Percentiles rank a stretch among this genome's conserved stretches.
Conservation (phyloP, 495 filamentous ascomycete genomes). For the Letharia lupina region DNA sequence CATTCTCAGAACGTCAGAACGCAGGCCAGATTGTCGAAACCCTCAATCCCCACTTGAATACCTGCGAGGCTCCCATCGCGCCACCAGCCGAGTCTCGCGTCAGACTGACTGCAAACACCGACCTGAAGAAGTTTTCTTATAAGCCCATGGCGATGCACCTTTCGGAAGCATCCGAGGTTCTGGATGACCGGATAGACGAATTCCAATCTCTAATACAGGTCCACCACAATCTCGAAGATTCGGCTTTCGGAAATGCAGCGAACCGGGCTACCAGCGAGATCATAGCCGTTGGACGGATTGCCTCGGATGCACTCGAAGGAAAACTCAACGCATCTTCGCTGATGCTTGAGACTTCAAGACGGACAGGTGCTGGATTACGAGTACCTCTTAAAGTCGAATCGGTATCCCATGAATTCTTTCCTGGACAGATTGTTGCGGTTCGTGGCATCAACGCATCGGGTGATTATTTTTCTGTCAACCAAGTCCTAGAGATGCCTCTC, state of each 20-base stretch:
- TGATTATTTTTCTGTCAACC: slow-evolving; percentile 68
- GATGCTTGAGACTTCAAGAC: slow-evolving; percentile 76
- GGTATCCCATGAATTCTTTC: slow-evolving; percentile 78
- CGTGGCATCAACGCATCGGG: slow-evolving; percentile 81
- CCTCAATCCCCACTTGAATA: slow-evolving; percentile 65
- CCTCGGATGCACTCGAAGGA: slow-evolving; percentile 73
- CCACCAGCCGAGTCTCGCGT: slow-evolving; percentile 69
- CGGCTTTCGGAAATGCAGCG: slow-evolving; percentile 80
- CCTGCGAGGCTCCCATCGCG: slow-evolving; percentile 60
- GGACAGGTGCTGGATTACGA: slow-evolving; percentile 72
- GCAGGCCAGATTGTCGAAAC: slow-evolving; percentile 75
- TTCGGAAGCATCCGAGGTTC: slow-evolving; percentile 80
- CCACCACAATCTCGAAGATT: slow-evolving; percentile 65
- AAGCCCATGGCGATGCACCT: slow-evolving; percentile 90
- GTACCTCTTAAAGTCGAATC: slow-evolving; percentile 69
- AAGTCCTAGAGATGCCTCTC: slow-evolving; percentile 65
- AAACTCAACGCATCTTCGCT: slow-evolving; percentile 76
- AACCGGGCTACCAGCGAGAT: slow-evolving; percentile 77
- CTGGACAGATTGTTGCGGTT: slow-evolving; percentile 85
- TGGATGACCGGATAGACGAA: slow-evolving; percentile 91
- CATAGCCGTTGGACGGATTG: slow-evolving; percentile 83
- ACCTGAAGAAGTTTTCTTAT: slow-evolving; percentile 83
- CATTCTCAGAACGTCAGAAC: slow-evolving; percentile 64
- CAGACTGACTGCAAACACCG: slow-evolving; percentile 70
- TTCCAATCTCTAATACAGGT: slow-evolving; percentile 64